Base-by-base conservation (phyloP, 192 early-diverging fungal genomes). In the Linnemannia zychae region DNA sequence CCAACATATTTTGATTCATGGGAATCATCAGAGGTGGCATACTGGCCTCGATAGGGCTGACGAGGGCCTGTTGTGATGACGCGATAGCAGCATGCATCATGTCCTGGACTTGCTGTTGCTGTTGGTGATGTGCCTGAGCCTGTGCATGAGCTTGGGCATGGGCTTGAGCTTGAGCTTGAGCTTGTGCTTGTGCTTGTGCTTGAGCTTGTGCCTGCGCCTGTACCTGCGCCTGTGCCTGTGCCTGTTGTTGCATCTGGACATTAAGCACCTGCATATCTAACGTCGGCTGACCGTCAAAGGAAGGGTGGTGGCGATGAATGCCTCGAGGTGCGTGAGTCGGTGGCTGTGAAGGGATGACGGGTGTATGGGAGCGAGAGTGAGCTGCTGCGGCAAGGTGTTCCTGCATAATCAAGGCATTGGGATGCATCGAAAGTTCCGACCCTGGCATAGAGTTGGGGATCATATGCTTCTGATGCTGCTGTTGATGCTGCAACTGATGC, bases 201-300 rank as follows among this genome's bases (percentile, higher is more conserved):
- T 84, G 82, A n/a, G 76, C 82, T 12, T 75, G 53, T 0, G 53
- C 53, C n/a, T 60, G 53, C 0, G 7, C 53, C 17, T 74, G 78
- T 15, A 50, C 71, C 12, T 79, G 78, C 3, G 50, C 60, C 13
- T 74, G 72, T 16, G 67, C 33, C 38, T 79, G 78, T n/a, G 74
- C 72, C 46, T 81, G 80, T n/a, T 81, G 80, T n/a, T 82, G 81
- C 22, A 84, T 78, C 57, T 84, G 82, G 7, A 77, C 82, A 13
- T 75, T 84, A 6, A 84, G 52, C 20, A 53, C 71, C 12, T 78
- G 76, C 36, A 78, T 28, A 7, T 74, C 72, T 66, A 84, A 46
- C 16, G 53, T 18, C 2, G 81, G 75, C 38, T 77, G 81, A 34
- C 82, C 82, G 66, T 84, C 82, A 65, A 78, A 78, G 4, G 82